Conservation (phyloP, 257 asterid species). For the Dorcoceras hygrometricum region DNA sequence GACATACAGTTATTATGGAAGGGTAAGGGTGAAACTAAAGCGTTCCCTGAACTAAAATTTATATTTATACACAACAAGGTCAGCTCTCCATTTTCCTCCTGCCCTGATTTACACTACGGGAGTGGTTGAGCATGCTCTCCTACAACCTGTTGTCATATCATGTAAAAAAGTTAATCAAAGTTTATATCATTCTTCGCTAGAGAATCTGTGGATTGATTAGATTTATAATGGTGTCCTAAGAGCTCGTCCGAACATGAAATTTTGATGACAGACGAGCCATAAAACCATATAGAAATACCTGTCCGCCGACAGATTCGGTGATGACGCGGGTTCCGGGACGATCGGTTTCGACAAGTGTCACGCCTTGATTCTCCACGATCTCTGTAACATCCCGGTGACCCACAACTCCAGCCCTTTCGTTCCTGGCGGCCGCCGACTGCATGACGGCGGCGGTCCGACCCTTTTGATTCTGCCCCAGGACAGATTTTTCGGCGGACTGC, state of each 20-base stretch:
- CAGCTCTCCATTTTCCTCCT: too few relatives aligned
- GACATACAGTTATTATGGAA: too few relatives aligned
- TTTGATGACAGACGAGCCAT: too few relatives aligned
- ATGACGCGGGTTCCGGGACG: slow-evolving; percentile 47
- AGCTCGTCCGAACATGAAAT: too few relatives aligned
- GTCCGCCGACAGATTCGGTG: slow-evolving; percentile 64
- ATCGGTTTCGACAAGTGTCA: slow-evolving; percentile 42
- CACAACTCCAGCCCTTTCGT: slow-evolving; percentile 54
- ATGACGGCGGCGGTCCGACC: slow-evolving; percentile 61
- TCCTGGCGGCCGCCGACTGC: slow-evolving; percentile 58
- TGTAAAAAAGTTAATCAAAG: not conserved
- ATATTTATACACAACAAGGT: too few relatives aligned
- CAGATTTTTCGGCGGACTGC: slow-evolving; percentile 56
- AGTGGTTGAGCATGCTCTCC: slow-evolving; percentile 36
- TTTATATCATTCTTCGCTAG: too few relatives aligned
- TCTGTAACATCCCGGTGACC: slow-evolving; percentile 40
- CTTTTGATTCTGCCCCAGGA: slow-evolving; percentile 48
- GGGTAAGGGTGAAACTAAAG: too few relatives aligned
- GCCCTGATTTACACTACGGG: slow-evolving; percentile 22
- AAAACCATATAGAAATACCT: slow-evolving; percentile 25
- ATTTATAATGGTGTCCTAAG: not conserved
- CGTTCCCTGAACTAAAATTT: too few relatives aligned
- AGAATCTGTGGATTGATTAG: not conserved
- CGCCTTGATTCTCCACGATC: slow-evolving; percentile 37
- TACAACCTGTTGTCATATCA: slow-evolving; percentile 36